These are phyloP conservation scores for Tarenaya hassleriana DNA, from an alignment of 345 rosid species.

Conservation along the genomic window DNA sequence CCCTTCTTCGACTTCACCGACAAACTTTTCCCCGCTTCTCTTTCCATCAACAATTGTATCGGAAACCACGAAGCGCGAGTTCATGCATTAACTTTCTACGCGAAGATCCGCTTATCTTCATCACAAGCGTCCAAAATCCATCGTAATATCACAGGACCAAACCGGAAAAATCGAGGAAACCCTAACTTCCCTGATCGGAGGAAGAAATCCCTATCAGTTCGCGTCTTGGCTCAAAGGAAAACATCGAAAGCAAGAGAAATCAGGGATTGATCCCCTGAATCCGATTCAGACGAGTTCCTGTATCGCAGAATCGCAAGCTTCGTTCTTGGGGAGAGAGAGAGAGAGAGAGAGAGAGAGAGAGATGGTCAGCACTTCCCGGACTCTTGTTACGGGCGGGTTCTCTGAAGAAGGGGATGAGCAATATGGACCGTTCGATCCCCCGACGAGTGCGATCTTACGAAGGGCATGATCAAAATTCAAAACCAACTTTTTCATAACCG, in stretches of 20 bases:
- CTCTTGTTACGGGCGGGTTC: slow-evolving; percentile 8
- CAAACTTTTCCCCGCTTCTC: slow-evolving; percentile 18
- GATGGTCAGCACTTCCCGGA: slow-evolving; percentile 14
- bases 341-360: background rate
- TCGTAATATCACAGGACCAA: slow-evolving; percentile 12
- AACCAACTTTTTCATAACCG: slow-evolving; percentile 1
- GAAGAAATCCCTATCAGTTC: background rate
- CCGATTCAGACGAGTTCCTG: background rate
- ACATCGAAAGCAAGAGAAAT: slow-evolving; percentile 11
- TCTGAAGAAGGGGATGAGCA: background rate
- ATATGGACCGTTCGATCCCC: slow-evolving; percentile 12
- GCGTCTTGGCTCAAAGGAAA: slow-evolving; percentile 1
- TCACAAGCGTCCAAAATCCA: slow-evolving; percentile 19
- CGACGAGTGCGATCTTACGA: slow-evolving; percentile 7
- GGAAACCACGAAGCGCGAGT: slow-evolving; percentile 23
- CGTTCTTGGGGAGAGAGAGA: slow-evolving; percentile 13
- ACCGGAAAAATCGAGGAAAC: slow-evolving; percentile 12
- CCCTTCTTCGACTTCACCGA: slow-evolving; percentile 19
- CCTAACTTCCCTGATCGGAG: slow-evolving; percentile 14
- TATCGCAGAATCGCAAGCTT: slow-evolving; percentile 16
- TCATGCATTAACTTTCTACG: slow-evolving; percentile 20
- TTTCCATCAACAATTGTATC: slow-evolving; percentile 43
- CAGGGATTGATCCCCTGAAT: slow-evolving; percentile 5
- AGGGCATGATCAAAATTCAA: slow-evolving; percentile 13
- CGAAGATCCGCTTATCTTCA: slow-evolving; percentile 14